phyloP scores from a whole-genome alignment of 2,329 filamentous ascomycete species.

The Seiridium cupressi region DNA sequence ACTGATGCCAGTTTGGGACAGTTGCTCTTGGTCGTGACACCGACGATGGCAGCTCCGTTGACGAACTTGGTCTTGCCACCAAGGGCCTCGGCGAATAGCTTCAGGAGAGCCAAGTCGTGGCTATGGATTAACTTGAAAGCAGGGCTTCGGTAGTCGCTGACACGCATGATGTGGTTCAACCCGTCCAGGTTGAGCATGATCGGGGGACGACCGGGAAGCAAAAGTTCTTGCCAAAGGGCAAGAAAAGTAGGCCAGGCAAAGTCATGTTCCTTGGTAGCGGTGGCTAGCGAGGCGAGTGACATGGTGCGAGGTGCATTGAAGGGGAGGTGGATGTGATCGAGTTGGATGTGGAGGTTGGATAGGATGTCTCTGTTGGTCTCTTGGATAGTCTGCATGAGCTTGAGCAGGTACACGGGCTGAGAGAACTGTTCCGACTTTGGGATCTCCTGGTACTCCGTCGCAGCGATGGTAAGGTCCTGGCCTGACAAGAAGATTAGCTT shows the following conservation, averaged over 20 bases:
- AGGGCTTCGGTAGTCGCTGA: conserved; percentile 72
- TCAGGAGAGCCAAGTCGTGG: conserved; percentile 76
- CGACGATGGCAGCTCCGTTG: conserved; percentile 80
- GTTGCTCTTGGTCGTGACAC: conserved; percentile 72
- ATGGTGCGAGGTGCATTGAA: conserved; percentile 56
- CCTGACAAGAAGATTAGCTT: conserved; percentile 42
- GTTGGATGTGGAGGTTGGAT: conserved; percentile 42
- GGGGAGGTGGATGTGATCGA: conserved; percentile 57
- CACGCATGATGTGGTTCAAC: conserved; percentile 76
- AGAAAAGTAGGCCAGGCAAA: conserved; percentile 78
- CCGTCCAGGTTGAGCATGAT: conserved; percentile 78
- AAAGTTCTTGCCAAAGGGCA: conserved; percentile 79
- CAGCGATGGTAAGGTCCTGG: conserved; percentile 76
- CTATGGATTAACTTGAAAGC: conserved; percentile 76
- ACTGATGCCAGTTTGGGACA: conserved; percentile 62
- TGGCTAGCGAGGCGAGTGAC: conserved; percentile 66
- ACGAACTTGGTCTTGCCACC: conserved; percentile 53
- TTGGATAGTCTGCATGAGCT: conserved; percentile 69
- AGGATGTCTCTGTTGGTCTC: conserved; percentile 72
- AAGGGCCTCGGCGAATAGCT: conserved; percentile 72
- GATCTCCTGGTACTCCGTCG: conserved; percentile 76
- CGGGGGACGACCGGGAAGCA: conserved; percentile 40
- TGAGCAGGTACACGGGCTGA: conserved; percentile 75
- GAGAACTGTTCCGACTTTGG: conserved; percentile 65
- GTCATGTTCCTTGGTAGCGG: conserved; percentile 72